These are phyloP conservation scores for Raffaelea ambrosiae DNA, from an alignment of 2,329 filamentous ascomycete species.

Conservation along the genomic window DNA sequence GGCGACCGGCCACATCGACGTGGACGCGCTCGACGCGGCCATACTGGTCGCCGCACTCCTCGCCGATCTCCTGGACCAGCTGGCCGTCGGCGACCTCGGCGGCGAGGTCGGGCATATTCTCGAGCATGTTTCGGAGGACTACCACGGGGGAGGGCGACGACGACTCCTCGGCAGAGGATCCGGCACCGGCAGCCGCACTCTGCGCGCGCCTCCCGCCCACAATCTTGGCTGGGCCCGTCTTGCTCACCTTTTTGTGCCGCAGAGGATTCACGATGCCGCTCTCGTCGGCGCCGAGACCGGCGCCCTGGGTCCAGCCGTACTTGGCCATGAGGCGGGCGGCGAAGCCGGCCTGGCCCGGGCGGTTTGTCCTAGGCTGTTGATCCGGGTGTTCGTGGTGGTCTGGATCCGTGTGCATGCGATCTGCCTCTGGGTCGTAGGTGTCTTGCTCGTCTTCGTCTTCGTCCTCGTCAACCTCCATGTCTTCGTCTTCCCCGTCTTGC, in stretches of 20 bases:
- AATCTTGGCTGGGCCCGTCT: constrained; percentile 71
- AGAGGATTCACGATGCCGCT: constrained; percentile 81
- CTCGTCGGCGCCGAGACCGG: constrained; percentile 73
- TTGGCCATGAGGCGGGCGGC: constrained; percentile 85
- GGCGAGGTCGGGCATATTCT: constrained; percentile 67
- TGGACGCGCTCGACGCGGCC: constrained; percentile 74
- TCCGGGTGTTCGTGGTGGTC: constrained; percentile 22
- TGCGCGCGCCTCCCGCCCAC: constrained; percentile 62
- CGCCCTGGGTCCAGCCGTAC: constrained; percentile 85
- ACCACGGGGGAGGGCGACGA: constrained; percentile 60
- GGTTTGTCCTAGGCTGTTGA: constrained; percentile 45
- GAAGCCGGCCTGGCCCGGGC: constrained; percentile 76
- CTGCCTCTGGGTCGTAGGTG: constrained; percentile 11
- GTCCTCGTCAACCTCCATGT: constrained; percentile 15
- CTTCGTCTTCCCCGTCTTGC: constrained; percentile 26
- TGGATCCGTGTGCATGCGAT: constrained; percentile 7
- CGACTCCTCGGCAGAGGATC: no score
- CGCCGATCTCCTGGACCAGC: constrained; percentile 88
- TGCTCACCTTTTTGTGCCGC: constrained; percentile 80
- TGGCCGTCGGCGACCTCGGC: constrained; percentile 62
- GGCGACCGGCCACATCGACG: constrained; percentile 54
- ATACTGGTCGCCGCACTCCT: constrained; percentile 77
- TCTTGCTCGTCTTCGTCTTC: constrained; percentile 6
- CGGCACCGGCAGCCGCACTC: constrained; percentile 8
- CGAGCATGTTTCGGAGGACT: constrained; percentile 75